A percentile compares a stretch with the other conserved stretches of the same genome.
Evolutionary conservation across 2,329 filamentous ascomycete genomes (phyloP).

Genomic region (Beauveria brongniartii): DNA sequence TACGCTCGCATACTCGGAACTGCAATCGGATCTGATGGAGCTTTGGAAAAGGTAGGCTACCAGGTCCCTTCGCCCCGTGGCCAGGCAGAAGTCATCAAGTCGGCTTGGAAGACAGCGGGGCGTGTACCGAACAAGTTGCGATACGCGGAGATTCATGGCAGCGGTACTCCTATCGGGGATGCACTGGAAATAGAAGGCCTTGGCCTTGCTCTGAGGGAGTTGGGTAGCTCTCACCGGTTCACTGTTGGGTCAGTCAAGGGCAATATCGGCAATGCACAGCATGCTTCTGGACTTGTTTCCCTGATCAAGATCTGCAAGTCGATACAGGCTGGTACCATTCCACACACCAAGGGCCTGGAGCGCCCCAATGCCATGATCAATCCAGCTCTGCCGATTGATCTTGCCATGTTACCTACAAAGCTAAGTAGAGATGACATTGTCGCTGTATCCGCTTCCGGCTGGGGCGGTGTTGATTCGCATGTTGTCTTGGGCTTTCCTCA

Average conservation of each 20-base stretch:
- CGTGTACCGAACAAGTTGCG: constrained; percentile 1
- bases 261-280: constrained; percentile 13
- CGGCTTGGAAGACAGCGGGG: constrained; percentile 6
- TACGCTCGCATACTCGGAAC: constrained; percentile 12
- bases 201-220: constrained; percentile 5
- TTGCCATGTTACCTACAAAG: constrained; percentile 1
- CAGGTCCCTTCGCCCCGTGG: constrained; percentile 1
- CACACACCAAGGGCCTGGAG: constrained; percentile 57
- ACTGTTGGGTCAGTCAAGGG: constrained; percentile 12
- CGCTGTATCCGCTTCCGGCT: constrained; percentile 31
- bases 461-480: constrained; percentile 38
- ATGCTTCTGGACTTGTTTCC: constrained; percentile 13
- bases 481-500: constrained; percentile 33
- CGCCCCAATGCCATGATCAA: constrained; percentile 48
- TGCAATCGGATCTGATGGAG: constrained; percentile 11
- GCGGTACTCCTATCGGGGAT: constrained; percentile 13
- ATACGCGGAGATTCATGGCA: constrained; percentile 14
- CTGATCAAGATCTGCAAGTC: constrained; percentile 14
- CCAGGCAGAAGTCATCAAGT: constrained; percentile 13
- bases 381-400: not conserved
- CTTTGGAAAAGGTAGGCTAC: constrained; percentile 12
- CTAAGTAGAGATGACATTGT: constrained; percentile 5
- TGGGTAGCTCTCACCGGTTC: not conserved
- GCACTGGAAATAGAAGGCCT: constrained; percentile 13
- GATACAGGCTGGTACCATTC: constrained; percentile 44